A percentile compares a stretch with the other conserved stretches of the same genome.
These are phyloP conservation scores for Apiospora koreana DNA, from an alignment of 2,329 filamentous ascomycete species.

Conservation along the genomic window DNA sequence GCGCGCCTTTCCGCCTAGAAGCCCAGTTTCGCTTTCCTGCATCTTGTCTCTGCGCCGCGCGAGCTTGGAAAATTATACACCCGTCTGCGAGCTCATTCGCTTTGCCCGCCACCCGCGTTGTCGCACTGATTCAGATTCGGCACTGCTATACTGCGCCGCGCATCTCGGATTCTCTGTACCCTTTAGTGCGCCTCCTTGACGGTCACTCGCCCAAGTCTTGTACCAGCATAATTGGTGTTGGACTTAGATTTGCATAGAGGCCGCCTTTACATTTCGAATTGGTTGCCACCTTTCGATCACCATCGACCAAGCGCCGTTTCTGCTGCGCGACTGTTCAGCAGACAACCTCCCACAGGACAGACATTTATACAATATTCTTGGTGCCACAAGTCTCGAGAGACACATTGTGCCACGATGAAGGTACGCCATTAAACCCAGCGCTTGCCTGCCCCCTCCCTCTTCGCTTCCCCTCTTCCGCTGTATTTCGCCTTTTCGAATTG, in stretches of 20 bases:
- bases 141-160: constrained; percentile 29
- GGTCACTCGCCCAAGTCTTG: neutral
- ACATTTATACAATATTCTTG: neutral
- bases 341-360: neutral
- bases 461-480: constrained; percentile 15
- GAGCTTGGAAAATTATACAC: neutral
- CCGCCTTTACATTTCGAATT: neutral
- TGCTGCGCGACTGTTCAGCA: neutral
- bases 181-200: neutral
- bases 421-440: constrained; percentile 33
- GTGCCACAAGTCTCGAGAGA: constrained; percentile 23
- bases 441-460: constrained; percentile 16
- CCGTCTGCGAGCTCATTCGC: neutral
- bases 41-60: neutral
- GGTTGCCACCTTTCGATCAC: neutral
- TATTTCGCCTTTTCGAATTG: constrained; percentile 12
- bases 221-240: neutral
- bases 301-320: neutral
- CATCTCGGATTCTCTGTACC: constrained; percentile 5
- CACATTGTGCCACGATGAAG: constrained; percentile 36
- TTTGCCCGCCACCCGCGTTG: constrained; percentile 3
- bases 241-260: neutral
- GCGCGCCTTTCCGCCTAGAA: neutral
- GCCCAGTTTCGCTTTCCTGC: neutral
- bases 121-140: constrained; percentile 30